phyloP scores from a whole-genome alignment of 257 asterid species.

The Lycium barbarum region DNA sequence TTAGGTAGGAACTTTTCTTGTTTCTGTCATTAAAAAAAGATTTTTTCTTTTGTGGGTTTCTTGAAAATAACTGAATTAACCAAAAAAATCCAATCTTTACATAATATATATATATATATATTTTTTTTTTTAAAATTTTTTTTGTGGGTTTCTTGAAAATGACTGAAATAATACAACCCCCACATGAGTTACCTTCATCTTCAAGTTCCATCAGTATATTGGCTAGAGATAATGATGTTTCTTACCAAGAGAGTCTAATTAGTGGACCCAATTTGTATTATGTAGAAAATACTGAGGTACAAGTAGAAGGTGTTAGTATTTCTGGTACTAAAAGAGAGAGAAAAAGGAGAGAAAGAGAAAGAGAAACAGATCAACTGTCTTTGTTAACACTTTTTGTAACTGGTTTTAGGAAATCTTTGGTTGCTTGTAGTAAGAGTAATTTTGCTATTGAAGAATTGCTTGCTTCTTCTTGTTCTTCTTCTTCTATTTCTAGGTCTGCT shows the following conservation, averaged over 20 bases:
- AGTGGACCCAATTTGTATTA: constrained; percentile 28
- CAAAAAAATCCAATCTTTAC: constrained; percentile 44
- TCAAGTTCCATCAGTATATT: constrained; percentile 53
- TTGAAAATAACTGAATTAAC: no score
- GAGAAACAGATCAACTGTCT: constrained; percentile 53
- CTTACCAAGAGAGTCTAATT: constrained; percentile 46
- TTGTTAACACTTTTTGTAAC: constrained; percentile 46
- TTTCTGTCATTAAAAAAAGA: no score
- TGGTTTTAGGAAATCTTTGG: constrained; percentile 55
- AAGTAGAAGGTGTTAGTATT: constrained; percentile 32
- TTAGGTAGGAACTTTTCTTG: background rate
- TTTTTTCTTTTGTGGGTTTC: no score
- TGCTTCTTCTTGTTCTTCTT: constrained; percentile 31
- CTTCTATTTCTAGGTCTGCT: background rate
- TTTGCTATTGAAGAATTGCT: constrained; percentile 37
- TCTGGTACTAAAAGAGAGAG: constrained; percentile 37
- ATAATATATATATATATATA: no score
- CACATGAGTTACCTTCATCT: constrained; percentile 61
- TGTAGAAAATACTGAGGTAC: constrained; percentile 35
- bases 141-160: constrained; percentile 41
- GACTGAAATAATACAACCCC: constrained; percentile 61
- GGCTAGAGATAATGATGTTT: constrained; percentile 56
- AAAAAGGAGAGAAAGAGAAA: constrained; percentile 47
- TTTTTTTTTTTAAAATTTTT: no score
- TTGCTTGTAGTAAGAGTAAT: constrained; percentile 48